Percentiles rank a stretch among this genome's conserved stretches.
phyloP scores from a whole-genome alignment of 805 yeast genomes.

The Danielia reshetovae region DNA sequence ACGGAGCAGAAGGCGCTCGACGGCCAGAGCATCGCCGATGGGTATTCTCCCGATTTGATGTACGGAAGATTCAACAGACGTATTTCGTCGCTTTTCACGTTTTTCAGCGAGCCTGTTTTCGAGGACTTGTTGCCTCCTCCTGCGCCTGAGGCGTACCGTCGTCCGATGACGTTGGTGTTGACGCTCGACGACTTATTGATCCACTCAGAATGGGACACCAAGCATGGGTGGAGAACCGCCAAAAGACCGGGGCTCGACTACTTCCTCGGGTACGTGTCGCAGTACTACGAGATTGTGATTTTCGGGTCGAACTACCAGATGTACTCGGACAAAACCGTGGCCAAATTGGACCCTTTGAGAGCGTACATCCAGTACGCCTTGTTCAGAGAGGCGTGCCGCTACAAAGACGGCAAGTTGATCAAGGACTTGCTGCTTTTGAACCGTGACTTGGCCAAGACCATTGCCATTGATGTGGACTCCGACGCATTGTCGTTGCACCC shows the following conservation, averaged over 20 bases:
- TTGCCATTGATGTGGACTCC: slow-evolving; percentile 74
- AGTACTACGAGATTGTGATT: slow-evolving; percentile 92
- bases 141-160: slow-evolving; percentile 83
- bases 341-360: slow-evolving; percentile 89
- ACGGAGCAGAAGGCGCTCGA: slow-evolving; percentile 58
- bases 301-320: slow-evolving; percentile 83
- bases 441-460: slow-evolving; percentile 80
- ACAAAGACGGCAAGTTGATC: slow-evolving; percentile 82
- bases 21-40: slow-evolving; percentile 54
- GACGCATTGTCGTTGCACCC: slow-evolving; percentile 79
- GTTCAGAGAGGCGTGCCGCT: slow-evolving; percentile 86
- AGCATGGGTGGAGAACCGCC: slow-evolving; percentile 96
- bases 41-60: slow-evolving; percentile 62
- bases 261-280: slow-evolving; percentile 89
- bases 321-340: slow-evolving; percentile 78
- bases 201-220: slow-evolving; percentile 88
- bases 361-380: slow-evolving; percentile 84
- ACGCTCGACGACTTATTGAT: slow-evolving; percentile 86
- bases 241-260: slow-evolving; percentile 98
- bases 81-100: slow-evolving; percentile 67
- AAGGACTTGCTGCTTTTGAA: slow-evolving; percentile 88
- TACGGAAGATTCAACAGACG: slow-evolving; percentile 70
- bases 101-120: slow-evolving; percentile 90
- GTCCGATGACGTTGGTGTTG: slow-evolving; percentile 87
- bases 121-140: slow-evolving; percentile 93